These are phyloP conservation scores for Leptoxyphium fumago DNA, from an alignment of 2,329 filamentous ascomycete genomes.

Conservation along the genomic window DNA sequence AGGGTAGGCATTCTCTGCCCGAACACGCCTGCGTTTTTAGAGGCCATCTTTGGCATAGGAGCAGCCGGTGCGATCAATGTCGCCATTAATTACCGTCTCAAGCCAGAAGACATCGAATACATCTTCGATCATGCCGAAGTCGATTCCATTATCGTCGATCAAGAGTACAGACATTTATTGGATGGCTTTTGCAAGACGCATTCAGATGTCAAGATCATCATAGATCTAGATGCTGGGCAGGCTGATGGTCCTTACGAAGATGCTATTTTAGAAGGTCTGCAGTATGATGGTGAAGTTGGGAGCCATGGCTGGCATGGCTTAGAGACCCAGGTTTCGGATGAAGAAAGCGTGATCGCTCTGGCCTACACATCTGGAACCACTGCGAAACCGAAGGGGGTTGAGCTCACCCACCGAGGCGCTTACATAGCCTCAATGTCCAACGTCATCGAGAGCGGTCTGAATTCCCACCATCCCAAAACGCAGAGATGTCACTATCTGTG, in stretches of 20 bases:
- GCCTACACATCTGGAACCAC: slow-evolving; percentile 94
- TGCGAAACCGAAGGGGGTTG: slow-evolving; percentile 78
- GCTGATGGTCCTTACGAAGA: slow-evolving; percentile 70
- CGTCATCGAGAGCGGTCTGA: slow-evolving; percentile 76
- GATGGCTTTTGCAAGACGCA: slow-evolving; percentile 47
- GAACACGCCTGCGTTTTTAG: slow-evolving; percentile 89
- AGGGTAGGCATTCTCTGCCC: slow-evolving; percentile 75
- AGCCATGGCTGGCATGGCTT: slow-evolving; percentile 63
- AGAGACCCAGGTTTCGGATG: slow-evolving; percentile 52
- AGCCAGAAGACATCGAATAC: slow-evolving; percentile 74
- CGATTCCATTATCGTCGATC: slow-evolving; percentile 74
- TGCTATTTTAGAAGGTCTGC: slow-evolving; percentile 66
- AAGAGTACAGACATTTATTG: slow-evolving; percentile 61
- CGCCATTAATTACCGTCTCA: slow-evolving; percentile 58
- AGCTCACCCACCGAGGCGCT: slow-evolving; percentile 75
- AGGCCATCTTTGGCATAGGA: slow-evolving; percentile 75
- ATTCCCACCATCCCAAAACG: slow-evolving; percentile 24
- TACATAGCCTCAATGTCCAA: slow-evolving; percentile 80
- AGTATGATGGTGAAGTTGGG: slow-evolving; percentile 52
- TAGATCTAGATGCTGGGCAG: slow-evolving; percentile 74
- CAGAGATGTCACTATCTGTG: slow-evolving; percentile 42
- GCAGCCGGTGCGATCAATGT: slow-evolving; percentile 64
- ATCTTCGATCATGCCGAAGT: slow-evolving; percentile 81
- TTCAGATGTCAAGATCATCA: slow-evolving; percentile 52
- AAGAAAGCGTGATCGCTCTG: slow-evolving; percentile 71